Evolutionary conservation across 352 stramenopile species (phyloP).

Genomic region (Pythium phragmitis): DNA sequence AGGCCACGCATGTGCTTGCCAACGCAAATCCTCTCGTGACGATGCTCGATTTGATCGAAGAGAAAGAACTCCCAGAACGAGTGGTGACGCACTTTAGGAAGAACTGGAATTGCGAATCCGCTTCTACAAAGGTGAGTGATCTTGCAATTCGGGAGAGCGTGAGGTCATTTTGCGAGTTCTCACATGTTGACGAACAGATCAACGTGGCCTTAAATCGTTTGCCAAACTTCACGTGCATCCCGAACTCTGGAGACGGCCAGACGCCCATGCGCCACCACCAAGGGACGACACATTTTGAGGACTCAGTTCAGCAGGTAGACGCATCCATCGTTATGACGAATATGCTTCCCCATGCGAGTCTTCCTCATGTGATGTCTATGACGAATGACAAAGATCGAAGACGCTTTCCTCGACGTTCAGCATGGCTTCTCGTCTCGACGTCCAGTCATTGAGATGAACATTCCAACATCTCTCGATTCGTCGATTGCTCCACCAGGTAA

Average conservation of each 20-base stretch:
- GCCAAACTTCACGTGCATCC: slow-evolving; percentile 83
- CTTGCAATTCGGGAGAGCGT: background rate
- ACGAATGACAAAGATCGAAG: slow-evolving; percentile 56
- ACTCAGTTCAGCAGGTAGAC: slow-evolving; percentile 58
- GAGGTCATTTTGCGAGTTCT: background rate
- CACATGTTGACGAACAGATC: slow-evolving; percentile 39
- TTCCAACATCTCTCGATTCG: slow-evolving; percentile 82
- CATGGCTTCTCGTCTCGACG: slow-evolving; percentile 61
- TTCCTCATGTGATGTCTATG: background rate
- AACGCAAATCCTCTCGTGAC: slow-evolving; percentile 79
- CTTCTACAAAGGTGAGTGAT: slow-evolving; percentile 64
- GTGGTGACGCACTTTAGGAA: slow-evolving; percentile 73
- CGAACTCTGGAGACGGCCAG: slow-evolving; percentile 56
- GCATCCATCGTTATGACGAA: background rate
- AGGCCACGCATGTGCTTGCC: slow-evolving; percentile 69
- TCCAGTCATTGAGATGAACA: slow-evolving; percentile 91
- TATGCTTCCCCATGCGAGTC: background rate
- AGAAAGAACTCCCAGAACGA: slow-evolving; percentile 47
- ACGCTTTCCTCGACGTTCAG: slow-evolving; percentile 83
- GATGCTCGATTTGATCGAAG: slow-evolving; percentile 79
- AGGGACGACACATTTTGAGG: slow-evolving; percentile 90
- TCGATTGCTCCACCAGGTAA: slow-evolving; percentile 72
- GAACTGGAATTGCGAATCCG: slow-evolving; percentile 79
- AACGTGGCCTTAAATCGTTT: slow-evolving; percentile 84
- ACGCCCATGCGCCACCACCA: slow-evolving; percentile 76